These are phyloP conservation scores for Scheffersomyces parashehatae DNA, from an alignment of 1,139 yeast species.

Conservation along the genomic window DNA sequence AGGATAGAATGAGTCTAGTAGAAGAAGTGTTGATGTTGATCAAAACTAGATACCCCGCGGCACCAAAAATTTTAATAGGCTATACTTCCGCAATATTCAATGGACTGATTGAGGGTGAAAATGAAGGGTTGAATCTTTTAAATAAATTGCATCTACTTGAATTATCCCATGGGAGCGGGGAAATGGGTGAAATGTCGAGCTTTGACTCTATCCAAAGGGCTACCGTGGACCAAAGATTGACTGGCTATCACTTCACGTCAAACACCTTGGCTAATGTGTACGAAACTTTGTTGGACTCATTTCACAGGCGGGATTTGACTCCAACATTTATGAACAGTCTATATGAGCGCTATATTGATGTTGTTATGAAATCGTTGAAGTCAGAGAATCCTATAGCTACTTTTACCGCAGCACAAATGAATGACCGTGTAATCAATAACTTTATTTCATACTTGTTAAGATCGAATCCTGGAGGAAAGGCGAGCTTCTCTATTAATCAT, in stretches of 20 bases:
- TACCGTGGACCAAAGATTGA: constrained; percentile 29
- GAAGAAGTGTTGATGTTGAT: constrained; percentile 37
- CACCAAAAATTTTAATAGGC: constrained; percentile 41
- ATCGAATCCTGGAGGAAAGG: constrained; percentile 15
- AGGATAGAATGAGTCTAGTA: constrained; percentile 21
- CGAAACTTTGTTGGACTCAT: constrained; percentile 21
- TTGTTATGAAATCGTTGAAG: constrained; percentile 2
- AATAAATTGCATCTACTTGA: constrained; percentile 28
- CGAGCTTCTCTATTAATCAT: constrained; percentile 20
- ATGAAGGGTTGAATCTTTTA: constrained; percentile 19
- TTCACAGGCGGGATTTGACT: constrained; percentile 12
- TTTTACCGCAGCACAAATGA: constrained; percentile 9
- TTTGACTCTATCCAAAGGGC: constrained; percentile 23
- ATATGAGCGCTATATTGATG: constrained; percentile 21
- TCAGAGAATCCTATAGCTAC: neutral
- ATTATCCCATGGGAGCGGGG: constrained; percentile 20
- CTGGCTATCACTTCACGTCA: constrained; percentile 25
- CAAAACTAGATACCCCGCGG: constrained; percentile 26
- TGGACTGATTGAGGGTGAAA: constrained; percentile 5
- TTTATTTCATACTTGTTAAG: constrained; percentile 33
- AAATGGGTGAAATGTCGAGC: constrained; percentile 12
- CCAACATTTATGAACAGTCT: constrained; percentile 19
- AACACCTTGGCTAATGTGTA: constrained; percentile 28
- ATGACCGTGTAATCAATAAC: constrained; percentile 31
- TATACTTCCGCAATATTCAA: constrained; percentile 36